Evolutionary conservation across 345 rosid species (phyloP), one percentile per base, ranked within the genome.

Genomic region (Nephelium lappaceum): DNA sequence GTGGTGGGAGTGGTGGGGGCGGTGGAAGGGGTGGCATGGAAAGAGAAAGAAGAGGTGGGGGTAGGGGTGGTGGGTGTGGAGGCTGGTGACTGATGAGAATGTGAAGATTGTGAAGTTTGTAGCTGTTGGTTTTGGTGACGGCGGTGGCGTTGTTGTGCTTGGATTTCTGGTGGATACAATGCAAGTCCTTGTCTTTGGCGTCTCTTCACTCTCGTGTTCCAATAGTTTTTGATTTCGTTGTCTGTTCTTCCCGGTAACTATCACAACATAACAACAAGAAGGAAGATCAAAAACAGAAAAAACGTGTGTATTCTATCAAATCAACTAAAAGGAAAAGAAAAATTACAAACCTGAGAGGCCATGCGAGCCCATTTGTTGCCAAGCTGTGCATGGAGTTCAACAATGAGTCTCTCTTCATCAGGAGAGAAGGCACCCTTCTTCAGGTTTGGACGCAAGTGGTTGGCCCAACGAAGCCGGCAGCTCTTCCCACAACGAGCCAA

Each of bases 241-340:
- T 91, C 95, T 71, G 95, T 91, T 75, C 95, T 83, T 53, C 95
- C 95, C 0, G 95, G 95, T 69, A 91, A 80, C 93, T 86, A 38
- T 43, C 61, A 73, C 27, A 42, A 60, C 11, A 58, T 8, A 60
- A 41, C 36, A 4, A 31, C 36, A 31, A 2, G 3, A 2, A 31
- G 36, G 36, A 31, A 31, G 36, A 31, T 31, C 36, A 45, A 45
- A 7, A 45, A 7, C 51, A 45, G n/a, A n/a, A n/a, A n/a, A n/a
- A n/a, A n/a, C n/a, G n/a, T n/a, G 8, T 7, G 8, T 45, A 45
- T 45, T 45, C 51, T 7, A 45, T 45, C 11, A 43, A 43, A 43
- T 43, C 47, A 7, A 45, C 5, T 45, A 45, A 45, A 7, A 45
- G 51, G 8, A 1, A 45, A 8, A 45, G 1, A 8, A 11, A 7